Conservation (phyloP, 805 yeast species). For the Candida tallmaniae region DNA sequence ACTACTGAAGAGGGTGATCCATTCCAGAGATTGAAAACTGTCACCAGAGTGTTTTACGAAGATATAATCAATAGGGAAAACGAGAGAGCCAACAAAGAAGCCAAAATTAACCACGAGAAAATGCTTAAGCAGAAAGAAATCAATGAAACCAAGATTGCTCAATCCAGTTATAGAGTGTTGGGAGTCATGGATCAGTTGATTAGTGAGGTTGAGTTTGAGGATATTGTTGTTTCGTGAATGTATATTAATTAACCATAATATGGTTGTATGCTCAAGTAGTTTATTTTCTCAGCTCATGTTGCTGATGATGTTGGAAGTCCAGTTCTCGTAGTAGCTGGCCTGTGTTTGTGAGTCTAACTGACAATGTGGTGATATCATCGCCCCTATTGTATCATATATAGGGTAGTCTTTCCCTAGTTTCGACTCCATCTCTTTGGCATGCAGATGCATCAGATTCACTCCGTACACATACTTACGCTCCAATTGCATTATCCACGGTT, state of each 20-base stretch:
- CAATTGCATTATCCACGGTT: slow-evolving; percentile 58
- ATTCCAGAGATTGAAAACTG: slow-evolving; percentile 83
- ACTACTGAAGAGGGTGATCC: slow-evolving; percentile 63
- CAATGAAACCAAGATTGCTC: slow-evolving; percentile 42
- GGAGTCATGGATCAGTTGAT: slow-evolving; percentile 56
- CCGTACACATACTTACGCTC: slow-evolving; percentile 41
- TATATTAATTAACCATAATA: neutral
- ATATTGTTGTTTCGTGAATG: slow-evolving; percentile 4
- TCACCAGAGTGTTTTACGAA: slow-evolving; percentile 75
- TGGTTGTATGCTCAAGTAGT: no score
- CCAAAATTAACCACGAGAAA: slow-evolving; percentile 41
- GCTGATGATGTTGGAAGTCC: slow-evolving; percentile 6
- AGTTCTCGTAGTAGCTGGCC: slow-evolving; percentile 23
- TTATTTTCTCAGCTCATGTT: no score
- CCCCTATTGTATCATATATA: slow-evolving; percentile 25
- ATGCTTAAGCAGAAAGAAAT: slow-evolving; percentile 37
- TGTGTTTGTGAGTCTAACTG: slow-evolving; percentile 28
- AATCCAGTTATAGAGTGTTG: slow-evolving; percentile 52
- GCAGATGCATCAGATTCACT: slow-evolving; percentile 6
- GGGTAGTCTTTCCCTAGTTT: slow-evolving; percentile 31
- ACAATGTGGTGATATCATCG: slow-evolving; percentile 30
- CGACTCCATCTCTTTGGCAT: slow-evolving; percentile 23
- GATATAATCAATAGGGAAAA: slow-evolving; percentile 53
- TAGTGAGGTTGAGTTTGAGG: slow-evolving; percentile 32
- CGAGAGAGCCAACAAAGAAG: slow-evolving; percentile 54